Evolutionary conservation across 2,329 filamentous ascomycete genomes (phyloP).

Genomic region (Alternaria ethzedia): DNA sequence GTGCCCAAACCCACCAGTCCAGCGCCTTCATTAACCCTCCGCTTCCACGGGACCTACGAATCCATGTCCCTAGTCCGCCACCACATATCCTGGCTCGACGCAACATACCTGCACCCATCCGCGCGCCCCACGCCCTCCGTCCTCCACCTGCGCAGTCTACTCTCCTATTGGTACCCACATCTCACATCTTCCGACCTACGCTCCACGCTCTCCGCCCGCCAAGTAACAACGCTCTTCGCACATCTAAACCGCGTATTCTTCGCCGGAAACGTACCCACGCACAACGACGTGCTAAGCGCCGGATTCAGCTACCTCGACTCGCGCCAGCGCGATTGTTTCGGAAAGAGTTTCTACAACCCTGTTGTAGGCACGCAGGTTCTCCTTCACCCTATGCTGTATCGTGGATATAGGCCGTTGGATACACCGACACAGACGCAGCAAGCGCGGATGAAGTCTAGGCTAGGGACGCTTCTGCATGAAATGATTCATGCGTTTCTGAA

Average conservation of each 20-base stretch:
- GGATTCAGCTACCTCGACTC: conserved; percentile 16
- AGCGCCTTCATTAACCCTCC: conserved; percentile 3
- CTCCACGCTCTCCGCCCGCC: conserved; percentile 6
- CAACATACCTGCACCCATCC: conserved; percentile 13
- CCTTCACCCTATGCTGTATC: conserved; percentile 17
- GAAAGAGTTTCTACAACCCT: conserved; percentile 15
- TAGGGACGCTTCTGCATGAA: conserved; percentile 26
- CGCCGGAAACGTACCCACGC: conserved; percentile 8
- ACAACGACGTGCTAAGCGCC: conserved; percentile 6
- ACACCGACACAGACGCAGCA: neutral
- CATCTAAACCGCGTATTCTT: conserved; percentile 22
- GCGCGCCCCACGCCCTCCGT: neutral
- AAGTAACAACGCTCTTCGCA: conserved; percentile 11
- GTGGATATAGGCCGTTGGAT: neutral
- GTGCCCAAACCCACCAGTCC: neutral
- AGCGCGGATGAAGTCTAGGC: neutral
- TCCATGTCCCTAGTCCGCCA: conserved; percentile 21
- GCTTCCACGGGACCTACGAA: conserved; percentile 23
- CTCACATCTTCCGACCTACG: conserved; percentile 12
- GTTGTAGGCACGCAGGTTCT: conserved; percentile 20
- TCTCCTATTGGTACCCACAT: conserved; percentile 15
- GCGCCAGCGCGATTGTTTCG: conserved; percentile 13
- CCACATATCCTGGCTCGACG: conserved; percentile 20
- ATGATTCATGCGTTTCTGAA: conserved; percentile 24
- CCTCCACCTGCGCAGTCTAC: conserved; percentile 10